Percentiles rank a stretch among this genome's conserved stretches.
Evolutionary conservation across 1,139 yeast genomes (phyloP).

Genomic region (Diutina rugosa): DNA sequence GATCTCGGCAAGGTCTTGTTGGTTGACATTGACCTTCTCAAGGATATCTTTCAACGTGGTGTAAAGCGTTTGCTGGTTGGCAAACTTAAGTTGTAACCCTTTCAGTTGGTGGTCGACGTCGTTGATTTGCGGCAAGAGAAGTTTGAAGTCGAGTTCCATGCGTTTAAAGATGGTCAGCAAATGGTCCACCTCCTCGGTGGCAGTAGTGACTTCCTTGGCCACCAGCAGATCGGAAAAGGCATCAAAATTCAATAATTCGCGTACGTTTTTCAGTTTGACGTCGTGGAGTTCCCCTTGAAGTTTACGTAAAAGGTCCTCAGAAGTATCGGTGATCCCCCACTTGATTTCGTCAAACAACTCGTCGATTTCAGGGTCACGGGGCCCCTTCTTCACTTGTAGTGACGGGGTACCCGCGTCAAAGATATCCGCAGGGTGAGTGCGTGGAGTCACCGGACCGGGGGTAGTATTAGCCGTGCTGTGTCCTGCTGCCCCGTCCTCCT

Average conservation of each 20-base stretch:
- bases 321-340: slow-evolving; percentile 60
- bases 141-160: slow-evolving; percentile 27
- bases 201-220: slow-evolving; percentile 23
- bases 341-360: slow-evolving; percentile 64
- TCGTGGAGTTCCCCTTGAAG: slow-evolving; percentile 29
- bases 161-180: slow-evolving; percentile 37
- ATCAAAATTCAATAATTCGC: slow-evolving; percentile 26
- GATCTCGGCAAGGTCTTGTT: slow-evolving; percentile 37
- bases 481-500: neutral
- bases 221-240: slow-evolving; percentile 18
- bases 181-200: slow-evolving; percentile 53
- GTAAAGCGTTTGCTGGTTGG: slow-evolving; percentile 65
- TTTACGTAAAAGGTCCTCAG: slow-evolving; percentile 40
- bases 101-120: neutral
- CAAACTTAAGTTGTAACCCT: slow-evolving; percentile 75
- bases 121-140: neutral
- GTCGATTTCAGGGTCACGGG: slow-evolving; percentile 30
- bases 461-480: neutral
- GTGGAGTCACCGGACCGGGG: neutral
- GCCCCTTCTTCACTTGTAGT: slow-evolving; percentile 16
- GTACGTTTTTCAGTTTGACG: slow-evolving; percentile 25
- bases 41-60: slow-evolving; percentile 57
- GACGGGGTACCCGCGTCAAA: neutral
- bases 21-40: slow-evolving; percentile 55
- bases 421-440: neutral